Base-by-base conservation (phyloP, 2,329 filamentous ascomycete species). In the Cercospora nicotianae region DNA sequence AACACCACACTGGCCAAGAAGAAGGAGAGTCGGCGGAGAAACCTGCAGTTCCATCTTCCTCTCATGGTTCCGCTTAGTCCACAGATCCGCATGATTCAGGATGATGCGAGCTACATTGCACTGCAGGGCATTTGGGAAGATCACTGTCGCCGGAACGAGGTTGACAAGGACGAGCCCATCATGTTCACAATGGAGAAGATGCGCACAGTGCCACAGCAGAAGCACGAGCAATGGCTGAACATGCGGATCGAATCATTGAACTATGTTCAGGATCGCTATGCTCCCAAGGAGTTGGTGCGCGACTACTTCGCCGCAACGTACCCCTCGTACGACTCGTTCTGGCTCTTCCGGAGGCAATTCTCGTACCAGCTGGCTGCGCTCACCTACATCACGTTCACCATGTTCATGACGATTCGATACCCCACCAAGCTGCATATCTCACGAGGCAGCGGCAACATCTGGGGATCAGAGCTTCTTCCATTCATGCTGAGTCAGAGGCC, bases 311-410 rank as follows among this genome's bases (percentile, higher is more conserved):
- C 94, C 77, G 85, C 87, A 72, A 91, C 89, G 5, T 98, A 95
- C 81, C 91, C 93, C 31, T 90, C 92, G 70, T 99, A 92, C 80
- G 88, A 91, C 57, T 94, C 97, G 75, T 97, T 98, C 84, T 99
- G 94, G 93, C 87, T 99, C 67, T 99, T 99, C 92, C 91, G 95
- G 67, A 90, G 94, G 67, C 94, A 97, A 72, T 97, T 99, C 82
- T 91, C 93, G 23, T 97, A 98, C 83, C 95, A 99, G 81, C 90
- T 97, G 69, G 94, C 95, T 20, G 89, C 94, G 1, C 86, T 98
- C 71, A 97, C 95, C 0, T 99, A 99, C 82, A 97, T 99, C 91
- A 98, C 95, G 3, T 99, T 98, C 78, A 91, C 97, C 67, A 90
- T 99, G 83, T 94, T 94, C 82, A 98, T 99, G 89, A 93, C 94